Conservation (phyloP, 257 asterid genomes). For the Linaria vulgaris region DNA sequence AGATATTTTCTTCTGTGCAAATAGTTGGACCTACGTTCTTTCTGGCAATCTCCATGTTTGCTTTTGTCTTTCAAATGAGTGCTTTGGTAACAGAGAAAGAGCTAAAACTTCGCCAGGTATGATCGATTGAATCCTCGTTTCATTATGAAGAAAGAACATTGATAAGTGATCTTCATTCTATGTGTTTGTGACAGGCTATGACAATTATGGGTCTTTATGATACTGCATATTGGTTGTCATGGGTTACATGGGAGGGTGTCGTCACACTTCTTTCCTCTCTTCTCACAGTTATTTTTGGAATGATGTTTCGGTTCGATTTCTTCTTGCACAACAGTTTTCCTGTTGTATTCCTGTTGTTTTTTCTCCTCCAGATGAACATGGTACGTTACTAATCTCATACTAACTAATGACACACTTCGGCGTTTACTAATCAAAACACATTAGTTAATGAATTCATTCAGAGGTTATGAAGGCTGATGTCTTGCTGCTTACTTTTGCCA, state of each 20-base stretch:
- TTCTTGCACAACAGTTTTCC: slow-evolving; percentile 72
- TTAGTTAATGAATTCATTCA: too few species aligned
- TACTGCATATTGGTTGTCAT: slow-evolving; percentile 90
- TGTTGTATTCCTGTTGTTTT: slow-evolving; percentile 72
- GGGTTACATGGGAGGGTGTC: slow-evolving; percentile 92
- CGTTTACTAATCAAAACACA: slow-evolving; percentile 9
- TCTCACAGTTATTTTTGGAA: slow-evolving; percentile 78
- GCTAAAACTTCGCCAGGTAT: slow-evolving; percentile 92
- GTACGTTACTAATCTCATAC: slow-evolving; percentile 40
- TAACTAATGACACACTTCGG: slow-evolving; percentile 6
- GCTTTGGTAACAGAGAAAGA: slow-evolving; percentile 80
- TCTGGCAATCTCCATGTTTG: slow-evolving; percentile 90
- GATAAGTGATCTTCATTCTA: slow-evolving; percentile 16
- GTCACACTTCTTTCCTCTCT: slow-evolving; percentile 65
- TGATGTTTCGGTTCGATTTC: slow-evolving; percentile 92
- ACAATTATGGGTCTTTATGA: slow-evolving; percentile 96
- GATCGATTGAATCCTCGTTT: slow-evolving; percentile 15
- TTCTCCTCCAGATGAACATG: slow-evolving; percentile 84
- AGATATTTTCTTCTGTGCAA: slow-evolving; percentile 59
- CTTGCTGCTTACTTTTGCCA: slow-evolving; percentile 36
- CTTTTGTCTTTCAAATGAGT: slow-evolving; percentile 86
- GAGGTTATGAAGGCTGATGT: slow-evolving; percentile 19
- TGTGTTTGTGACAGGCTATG: slow-evolving; percentile 62
- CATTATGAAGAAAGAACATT: slow-evolving; percentile 13
- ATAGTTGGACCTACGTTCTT: slow-evolving; percentile 79